Conservation (phyloP, 1,284 basidiomycete species). For the Marasmius sp. region DNA sequence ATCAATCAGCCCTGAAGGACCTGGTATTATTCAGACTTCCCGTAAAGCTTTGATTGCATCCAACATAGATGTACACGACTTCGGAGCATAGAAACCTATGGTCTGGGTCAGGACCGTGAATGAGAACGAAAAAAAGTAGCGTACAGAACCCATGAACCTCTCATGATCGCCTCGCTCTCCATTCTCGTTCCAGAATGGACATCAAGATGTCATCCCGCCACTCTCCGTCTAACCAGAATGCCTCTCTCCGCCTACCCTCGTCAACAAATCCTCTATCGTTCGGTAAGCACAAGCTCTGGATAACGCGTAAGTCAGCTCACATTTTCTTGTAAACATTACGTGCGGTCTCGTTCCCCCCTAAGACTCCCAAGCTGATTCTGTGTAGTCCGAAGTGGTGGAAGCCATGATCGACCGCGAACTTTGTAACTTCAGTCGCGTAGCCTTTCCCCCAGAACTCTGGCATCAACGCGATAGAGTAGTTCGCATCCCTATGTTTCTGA, state of each 20-base stretch:
- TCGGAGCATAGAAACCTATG: too few relatives aligned
- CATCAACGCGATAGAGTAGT: conserved; percentile 25
- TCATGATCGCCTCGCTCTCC: not conserved
- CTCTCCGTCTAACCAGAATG: conserved; percentile 25
- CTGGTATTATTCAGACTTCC: too few relatives aligned
- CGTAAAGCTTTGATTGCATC: too few relatives aligned
- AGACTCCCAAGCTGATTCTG: conserved; percentile 27
- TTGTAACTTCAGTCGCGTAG: conserved; percentile 30
- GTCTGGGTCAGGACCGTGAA: too few relatives aligned
- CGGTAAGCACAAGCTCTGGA: not conserved
- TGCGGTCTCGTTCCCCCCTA: conserved; percentile 28
- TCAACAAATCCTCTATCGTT: conserved; percentile 27
- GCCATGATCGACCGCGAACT: conserved; percentile 31
- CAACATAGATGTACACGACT: too few relatives aligned
- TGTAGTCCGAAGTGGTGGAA: conserved; percentile 30
- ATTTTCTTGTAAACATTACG: conserved; percentile 27
- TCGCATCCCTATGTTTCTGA: conserved; percentile 28
- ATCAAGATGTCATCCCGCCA: conserved; percentile 26
- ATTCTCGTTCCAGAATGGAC: conserved; percentile 26
- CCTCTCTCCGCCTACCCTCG: conserved; percentile 27
- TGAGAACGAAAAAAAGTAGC: not conserved
- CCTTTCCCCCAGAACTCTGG: conserved; percentile 29
- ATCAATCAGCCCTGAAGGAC: too few relatives aligned
- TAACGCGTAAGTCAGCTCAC: conserved; percentile 18
- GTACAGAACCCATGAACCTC: not conserved